Evolutionary conservation across 2,329 filamentous ascomycete species (phyloP).

Genomic region (Hymenoscyphus infarciens): DNA sequence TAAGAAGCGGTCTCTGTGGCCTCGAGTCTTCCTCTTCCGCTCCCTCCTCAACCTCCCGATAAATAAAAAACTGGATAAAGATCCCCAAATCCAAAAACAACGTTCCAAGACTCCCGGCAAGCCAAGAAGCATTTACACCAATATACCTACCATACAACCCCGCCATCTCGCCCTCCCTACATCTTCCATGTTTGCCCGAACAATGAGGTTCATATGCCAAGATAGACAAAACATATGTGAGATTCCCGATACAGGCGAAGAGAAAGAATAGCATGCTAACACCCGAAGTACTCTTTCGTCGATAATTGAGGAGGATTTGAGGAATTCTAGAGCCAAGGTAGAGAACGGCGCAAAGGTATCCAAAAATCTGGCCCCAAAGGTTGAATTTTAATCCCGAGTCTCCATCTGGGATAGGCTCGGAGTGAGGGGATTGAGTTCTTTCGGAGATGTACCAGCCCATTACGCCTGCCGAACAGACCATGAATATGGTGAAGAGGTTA

Average conservation of each 20-base stretch:
- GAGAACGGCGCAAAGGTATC: slow-evolving; percentile 83
- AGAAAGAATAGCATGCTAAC: slow-evolving; percentile 94
- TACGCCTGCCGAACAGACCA: slow-evolving; percentile 80
- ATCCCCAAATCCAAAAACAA: slow-evolving; percentile 80
- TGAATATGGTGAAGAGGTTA: slow-evolving; percentile 70
- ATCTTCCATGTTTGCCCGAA: slow-evolving; percentile 40
- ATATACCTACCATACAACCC: slow-evolving; percentile 76
- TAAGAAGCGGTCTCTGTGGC: slow-evolving; percentile 22
- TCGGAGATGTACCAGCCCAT: slow-evolving; percentile 79
- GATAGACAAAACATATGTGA: slow-evolving; percentile 90
- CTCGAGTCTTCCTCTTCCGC: slow-evolving; percentile 15
- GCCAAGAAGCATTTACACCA: slow-evolving; percentile 85
- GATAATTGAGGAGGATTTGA: slow-evolving; percentile 87
- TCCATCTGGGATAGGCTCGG: slow-evolving; percentile 30
- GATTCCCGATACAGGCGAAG: slow-evolving; percentile 91
- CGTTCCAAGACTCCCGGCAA: slow-evolving; percentile 85
- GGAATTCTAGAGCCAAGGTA: slow-evolving; percentile 89
- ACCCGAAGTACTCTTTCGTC: slow-evolving; percentile 88
- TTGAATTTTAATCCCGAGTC: slow-evolving; percentile 62
- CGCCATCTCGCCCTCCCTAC: slow-evolving; percentile 61
- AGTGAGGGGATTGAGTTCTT: slow-evolving; percentile 26
- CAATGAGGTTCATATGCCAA: slow-evolving; percentile 83
- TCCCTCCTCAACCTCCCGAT: slow-evolving; percentile 42
- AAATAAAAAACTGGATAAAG: slow-evolving; percentile 89
- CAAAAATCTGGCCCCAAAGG: slow-evolving; percentile 81